These are phyloP conservation scores for Xylaria sp. DNA, from an alignment of 2,329 filamentous ascomycete genomes.

Conservation along the genomic window DNA sequence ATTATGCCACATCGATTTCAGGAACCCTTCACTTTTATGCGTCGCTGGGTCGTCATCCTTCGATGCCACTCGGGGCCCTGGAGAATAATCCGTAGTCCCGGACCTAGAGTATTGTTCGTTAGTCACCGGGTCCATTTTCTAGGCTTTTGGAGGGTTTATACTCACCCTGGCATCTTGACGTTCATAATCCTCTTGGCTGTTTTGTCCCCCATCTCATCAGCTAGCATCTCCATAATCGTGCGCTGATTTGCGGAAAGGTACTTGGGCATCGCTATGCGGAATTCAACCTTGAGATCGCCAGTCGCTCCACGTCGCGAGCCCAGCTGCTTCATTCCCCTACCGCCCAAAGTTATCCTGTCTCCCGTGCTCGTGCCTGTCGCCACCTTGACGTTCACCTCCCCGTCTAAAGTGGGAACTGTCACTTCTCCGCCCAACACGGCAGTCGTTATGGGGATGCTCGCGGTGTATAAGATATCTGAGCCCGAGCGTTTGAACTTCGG, in stretches of 20 bases:
- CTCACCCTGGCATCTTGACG: slow-evolving; percentile 66
- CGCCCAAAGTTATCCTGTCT: slow-evolving; percentile 86
- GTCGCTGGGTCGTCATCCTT: slow-evolving; percentile 53
- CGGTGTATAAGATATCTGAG: slow-evolving; percentile 92
- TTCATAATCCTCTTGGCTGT: slow-evolving; percentile 94
- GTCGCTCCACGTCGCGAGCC: slow-evolving; percentile 71
- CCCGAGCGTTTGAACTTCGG: slow-evolving; percentile 88
- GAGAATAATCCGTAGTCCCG: slow-evolving; percentile 27
- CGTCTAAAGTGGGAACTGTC: slow-evolving; percentile 87
- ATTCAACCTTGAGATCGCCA: slow-evolving; percentile 92
- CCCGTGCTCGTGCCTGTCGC: slow-evolving; percentile 91
- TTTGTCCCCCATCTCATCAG: slow-evolving; percentile 95
- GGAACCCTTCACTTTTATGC: slow-evolving; percentile 86
- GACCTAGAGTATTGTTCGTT: slow-evolving; percentile 34
- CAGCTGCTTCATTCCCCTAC: slow-evolving; percentile 94
- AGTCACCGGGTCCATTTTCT: slow-evolving; percentile 22
- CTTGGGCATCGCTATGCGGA: slow-evolving; percentile 95
- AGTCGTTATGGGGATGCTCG: slow-evolving; percentile 89
- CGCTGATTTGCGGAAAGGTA: slow-evolving; percentile 91
- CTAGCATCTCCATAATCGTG: slow-evolving; percentile 92
- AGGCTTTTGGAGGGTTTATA: slow-evolving; percentile 17
- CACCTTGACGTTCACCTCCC: slow-evolving; percentile 89
- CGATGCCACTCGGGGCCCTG: slow-evolving; percentile 37
- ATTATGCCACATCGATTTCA: slow-evolving; percentile 94
- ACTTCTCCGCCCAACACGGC: slow-evolving; percentile 92